Percentiles rank a stretch among this genome's conserved stretches.
Evolutionary conservation across 208 protist species (phyloP).

Genomic region (Trypanosomatidae sp.): DNA sequence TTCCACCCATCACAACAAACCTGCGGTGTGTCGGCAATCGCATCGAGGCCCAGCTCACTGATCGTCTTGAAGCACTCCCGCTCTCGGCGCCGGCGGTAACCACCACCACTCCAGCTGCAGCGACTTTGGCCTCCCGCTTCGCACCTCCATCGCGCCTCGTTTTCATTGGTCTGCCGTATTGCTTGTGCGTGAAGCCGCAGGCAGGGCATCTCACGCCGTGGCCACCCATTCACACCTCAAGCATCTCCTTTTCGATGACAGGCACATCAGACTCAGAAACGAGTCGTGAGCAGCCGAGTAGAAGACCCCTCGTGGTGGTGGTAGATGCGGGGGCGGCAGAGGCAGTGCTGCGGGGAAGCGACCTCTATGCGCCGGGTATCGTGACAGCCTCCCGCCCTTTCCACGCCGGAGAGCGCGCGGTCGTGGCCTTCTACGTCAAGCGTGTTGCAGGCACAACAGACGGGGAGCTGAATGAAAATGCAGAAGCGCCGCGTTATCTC

Average conservation of each 20-base stretch:
- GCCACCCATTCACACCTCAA: conserved; percentile 6
- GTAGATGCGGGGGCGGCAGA: conserved; percentile 83
- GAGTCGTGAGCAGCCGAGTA: not conserved
- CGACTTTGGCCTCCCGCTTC: conserved; percentile 4
- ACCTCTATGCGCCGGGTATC: conserved; percentile 83
- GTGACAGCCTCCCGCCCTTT: conserved; percentile 32
- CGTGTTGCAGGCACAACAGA: not conserved
- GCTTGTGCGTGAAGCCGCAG: conserved; percentile 14
- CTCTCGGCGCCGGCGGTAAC: not conserved
- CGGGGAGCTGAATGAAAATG: not conserved
- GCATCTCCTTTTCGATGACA: not conserved
- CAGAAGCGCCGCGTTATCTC: conserved; percentile 1
- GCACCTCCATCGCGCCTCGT: conserved; percentile 4
- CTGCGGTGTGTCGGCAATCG: conserved; percentile 30
- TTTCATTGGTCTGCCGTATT: conserved; percentile 18
- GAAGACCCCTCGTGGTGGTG: conserved; percentile 36
- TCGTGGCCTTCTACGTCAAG: conserved; percentile 32
- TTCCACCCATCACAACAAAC: conserved; percentile 43
- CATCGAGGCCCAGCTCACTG: conserved; percentile 1
- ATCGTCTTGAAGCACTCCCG: not conserved
- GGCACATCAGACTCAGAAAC: not conserved
- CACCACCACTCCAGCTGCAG: not conserved
- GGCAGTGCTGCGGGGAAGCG: conserved; percentile 84
- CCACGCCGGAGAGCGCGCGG: conserved; percentile 24
- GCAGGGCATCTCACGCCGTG: conserved; percentile 6